phyloP scores from a whole-genome alignment of 2,329 filamentous ascomycete genomes.

The Diaporthe capsici region DNA sequence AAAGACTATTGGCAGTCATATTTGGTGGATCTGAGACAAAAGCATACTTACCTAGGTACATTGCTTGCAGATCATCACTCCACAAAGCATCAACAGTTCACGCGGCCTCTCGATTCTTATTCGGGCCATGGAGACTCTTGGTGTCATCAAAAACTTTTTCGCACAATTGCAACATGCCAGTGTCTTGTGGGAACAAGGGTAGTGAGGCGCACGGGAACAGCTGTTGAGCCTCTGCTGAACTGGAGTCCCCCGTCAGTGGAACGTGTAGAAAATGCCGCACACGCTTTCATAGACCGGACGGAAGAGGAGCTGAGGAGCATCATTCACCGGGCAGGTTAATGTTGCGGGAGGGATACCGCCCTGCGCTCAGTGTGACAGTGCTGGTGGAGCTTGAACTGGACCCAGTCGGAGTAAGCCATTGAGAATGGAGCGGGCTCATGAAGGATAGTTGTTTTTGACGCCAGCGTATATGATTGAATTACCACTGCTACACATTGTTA shows the following conservation, averaged over 20 bases:
- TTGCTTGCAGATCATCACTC: neutral
- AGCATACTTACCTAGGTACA: neutral
- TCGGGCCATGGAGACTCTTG: neutral
- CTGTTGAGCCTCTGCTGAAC: constrained; percentile 53
- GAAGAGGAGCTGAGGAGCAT: neutral
- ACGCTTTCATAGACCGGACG: no score
- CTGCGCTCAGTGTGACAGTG: no score
- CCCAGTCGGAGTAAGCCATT: no score
- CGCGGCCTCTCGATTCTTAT: neutral
- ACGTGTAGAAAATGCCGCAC: no score
- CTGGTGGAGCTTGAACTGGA: no score
- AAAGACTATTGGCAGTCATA: no score
- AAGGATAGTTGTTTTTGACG: no score
- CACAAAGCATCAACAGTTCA: neutral
- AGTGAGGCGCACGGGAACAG: constrained; percentile 53
- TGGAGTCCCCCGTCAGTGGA: constrained; percentile 52
- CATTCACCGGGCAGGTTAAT: no score
- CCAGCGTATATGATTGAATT: no score
- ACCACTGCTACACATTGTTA: no score
- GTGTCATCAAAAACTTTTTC: neutral
- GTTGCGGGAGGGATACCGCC: no score
- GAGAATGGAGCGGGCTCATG: no score
- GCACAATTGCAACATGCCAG: constrained; percentile 45
- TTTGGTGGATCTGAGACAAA: neutral
- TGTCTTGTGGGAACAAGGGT: constrained; percentile 50